Base-by-base conservation (phyloP, 495 filamentous ascomycete species). In the Penicillium paradoxum region DNA sequence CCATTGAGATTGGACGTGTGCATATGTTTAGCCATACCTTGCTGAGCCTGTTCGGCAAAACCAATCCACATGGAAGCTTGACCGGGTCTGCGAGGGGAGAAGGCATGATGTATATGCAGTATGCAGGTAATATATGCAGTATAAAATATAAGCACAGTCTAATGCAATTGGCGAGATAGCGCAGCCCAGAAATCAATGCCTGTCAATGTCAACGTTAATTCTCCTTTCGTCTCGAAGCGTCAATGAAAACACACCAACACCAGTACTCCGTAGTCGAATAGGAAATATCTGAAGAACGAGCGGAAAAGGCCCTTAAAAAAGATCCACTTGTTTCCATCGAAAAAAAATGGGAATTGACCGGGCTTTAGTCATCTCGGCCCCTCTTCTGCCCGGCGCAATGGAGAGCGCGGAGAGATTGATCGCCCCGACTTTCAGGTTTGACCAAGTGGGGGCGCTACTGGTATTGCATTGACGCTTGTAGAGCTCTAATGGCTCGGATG, bases 51-150 rank as follows among this genome's bases (percentile, higher is more conserved):
- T 82, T 83, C 14, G 76, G 75, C 11, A 83, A 54, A 3, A 69
- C 66, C 24, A 83, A 59, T 0, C 78, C 79, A 47, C 74, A 80
- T 25, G 77, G 77, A 2, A 80, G 69, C 53, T 70, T 73, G 41
- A 80, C 67, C 25, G 74, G 57, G 49, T 78, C 68, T 52, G 58
- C 55, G 8, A 78, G 53, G 33, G 67, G 54, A 9, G 65, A 63
- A 25, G 67, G 34, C 65, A 70, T 73, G 46, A 7, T 15, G 36
- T 61, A 44, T 9, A 4, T 14, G 22, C 15, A 13, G 15, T 49
- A 45, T 46, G 44, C 37, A 10, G 49, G 45, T 18, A 17, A 22
- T 22, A 44, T 54, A 27, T 43, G 10, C 38, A 41, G 15, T 50
- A 17, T 24, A 24, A 22, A 10, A 10, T 25, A 15, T 41, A 22